Evolutionary conservation across 768 basidiomycete species (phyloP), one percentile per base, ranked within the genome.

Genomic region (Infundibulicybe gibba): DNA sequence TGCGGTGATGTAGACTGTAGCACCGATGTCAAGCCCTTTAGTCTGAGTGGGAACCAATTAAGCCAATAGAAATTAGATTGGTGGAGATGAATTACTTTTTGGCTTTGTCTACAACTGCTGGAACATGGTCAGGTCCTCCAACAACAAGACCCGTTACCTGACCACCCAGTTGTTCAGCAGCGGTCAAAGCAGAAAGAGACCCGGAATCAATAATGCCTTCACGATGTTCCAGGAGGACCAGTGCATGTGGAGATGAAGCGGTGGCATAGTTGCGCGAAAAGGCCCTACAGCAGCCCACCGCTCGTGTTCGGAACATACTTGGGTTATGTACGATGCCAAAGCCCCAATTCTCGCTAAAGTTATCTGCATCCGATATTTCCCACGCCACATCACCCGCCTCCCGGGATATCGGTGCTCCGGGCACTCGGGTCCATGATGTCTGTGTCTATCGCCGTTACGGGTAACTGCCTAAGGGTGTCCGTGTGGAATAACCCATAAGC

Each of bases 181-280:
- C 97, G 1, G 94, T 91, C 52, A 99, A 69, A 19, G 97, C 95
- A 31, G 90, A 94, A 48, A 97, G 75, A 12, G 90, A 90, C 12
- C 82, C 85, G 1, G 92, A 78, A 48, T 94, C 90, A 52, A 98
- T 77, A 48, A 79, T 74, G 32, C 92, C 92, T 41, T 80, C 74
- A 40, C 81, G 79, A 61, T 97, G 93, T 65, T 97, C 95, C 40
- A 97, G 74, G 54, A 90, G 85, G n/a, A 97, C 84, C 3, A 97
- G 80, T 1, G 87, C 83, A 65, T 88, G 85, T 0, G 87, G 83
- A 30, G 81, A 70, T 4, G 75, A 48, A 17, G 76, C 64, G 3
- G 84, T 78, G 4, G 87, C 79, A 61, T 88, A 90, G 5, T 71
- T 61, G 49, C 83, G 72, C 34, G 49, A 45, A 30, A 54, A 42